Evolutionary conservation across 2,329 filamentous ascomycete genomes (phyloP), one percentile per base, ranked within the genome.

Genomic region (Byssothecium circinans): DNA sequence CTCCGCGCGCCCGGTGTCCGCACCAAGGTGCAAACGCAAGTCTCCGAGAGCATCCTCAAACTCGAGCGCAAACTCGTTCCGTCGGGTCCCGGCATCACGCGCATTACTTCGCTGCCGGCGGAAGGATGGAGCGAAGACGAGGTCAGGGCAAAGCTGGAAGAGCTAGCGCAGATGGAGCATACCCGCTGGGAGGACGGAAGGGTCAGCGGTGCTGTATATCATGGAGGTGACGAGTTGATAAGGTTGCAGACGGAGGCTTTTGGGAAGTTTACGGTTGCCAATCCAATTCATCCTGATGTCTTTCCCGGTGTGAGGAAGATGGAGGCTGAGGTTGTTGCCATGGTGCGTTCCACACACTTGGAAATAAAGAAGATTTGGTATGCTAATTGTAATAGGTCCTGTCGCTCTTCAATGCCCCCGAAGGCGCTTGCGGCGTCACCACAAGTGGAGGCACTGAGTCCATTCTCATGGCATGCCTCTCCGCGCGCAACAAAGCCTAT

Each of bases 301-400:
- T 99, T 99, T 75, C 94, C 94, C 14, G 94, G 92, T 22, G 91
- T 99, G 43, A 81, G 94, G 63, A 99, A 99, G 82, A 99, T 99
- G 94, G 94, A 99, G 77, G 92, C 94, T 36, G 94, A 99, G 76
- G 79, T 99, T 52, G 94, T 99, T 43, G 88, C 91, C 57, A 99
- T 99, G 92, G 91, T 95, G 69, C 39, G 48, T 36, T 10, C 27
- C 17, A n/a, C 3, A n/a, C 14, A 20, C n/a, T 14, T 15, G 7
- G 14, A 29, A n/a, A 17, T 6, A 3, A n/a, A 8, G 15, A 52
- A 5, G 55, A 34, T 4, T 14, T 19, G 32, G 12, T 18, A 4
- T 10, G 41, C 47, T 58, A 46, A 56, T 45, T 29, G 14, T 15
- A 17, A 36, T 53, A 81, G 78, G 77, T 84, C 23, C 77, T 95